Evolutionary conservation across 495 filamentous ascomycete species (phyloP).

Genomic region (Geoglossum glabrum): DNA sequence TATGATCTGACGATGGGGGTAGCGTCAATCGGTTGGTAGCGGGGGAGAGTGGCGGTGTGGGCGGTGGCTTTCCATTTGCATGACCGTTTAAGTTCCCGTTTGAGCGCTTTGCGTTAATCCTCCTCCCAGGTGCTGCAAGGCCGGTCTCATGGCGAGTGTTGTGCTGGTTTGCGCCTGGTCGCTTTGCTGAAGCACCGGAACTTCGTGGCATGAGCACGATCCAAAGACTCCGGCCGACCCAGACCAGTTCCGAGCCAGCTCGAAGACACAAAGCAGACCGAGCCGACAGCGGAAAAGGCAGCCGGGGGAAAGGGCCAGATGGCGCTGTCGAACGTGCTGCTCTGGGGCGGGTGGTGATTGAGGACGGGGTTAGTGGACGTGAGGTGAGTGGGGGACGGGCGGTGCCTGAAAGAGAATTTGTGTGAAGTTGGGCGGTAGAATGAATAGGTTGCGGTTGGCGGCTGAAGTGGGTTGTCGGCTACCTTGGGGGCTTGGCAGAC

Average conservation of each 20-base stretch:
- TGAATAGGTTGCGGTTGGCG: no score
- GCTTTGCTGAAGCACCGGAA: slow-evolving; percentile 26
- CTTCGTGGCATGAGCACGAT: slow-evolving; percentile 1
- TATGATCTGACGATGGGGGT: neutral
- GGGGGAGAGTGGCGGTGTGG: slow-evolving; percentile 18
- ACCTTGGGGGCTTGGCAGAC: no score
- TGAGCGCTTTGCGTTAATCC: slow-evolving; percentile 48
- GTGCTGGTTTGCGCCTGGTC: slow-evolving; percentile 29
- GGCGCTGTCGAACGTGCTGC: neutral
- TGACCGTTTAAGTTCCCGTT: slow-evolving; percentile 37
- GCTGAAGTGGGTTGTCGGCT: neutral
- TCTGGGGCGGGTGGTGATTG: neutral
- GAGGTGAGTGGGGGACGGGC: no score
- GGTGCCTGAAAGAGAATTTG: no score
- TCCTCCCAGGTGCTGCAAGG: slow-evolving; percentile 64
- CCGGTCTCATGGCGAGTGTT: slow-evolving; percentile 67
- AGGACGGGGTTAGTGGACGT: neutral
- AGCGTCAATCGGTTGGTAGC: neutral
- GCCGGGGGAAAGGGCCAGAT: neutral
- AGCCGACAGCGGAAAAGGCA: neutral
- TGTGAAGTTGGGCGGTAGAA: neutral
- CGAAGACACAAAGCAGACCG: neutral
- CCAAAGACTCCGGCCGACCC: neutral
- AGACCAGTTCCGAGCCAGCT: slow-evolving; percentile 3
- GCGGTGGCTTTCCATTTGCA: slow-evolving; percentile 24